A percentile compares a stretch with the other conserved stretches of the same genome.
phyloP scores from a whole-genome alignment of 805 yeast species.

The Starmerella vaccinii region DNA sequence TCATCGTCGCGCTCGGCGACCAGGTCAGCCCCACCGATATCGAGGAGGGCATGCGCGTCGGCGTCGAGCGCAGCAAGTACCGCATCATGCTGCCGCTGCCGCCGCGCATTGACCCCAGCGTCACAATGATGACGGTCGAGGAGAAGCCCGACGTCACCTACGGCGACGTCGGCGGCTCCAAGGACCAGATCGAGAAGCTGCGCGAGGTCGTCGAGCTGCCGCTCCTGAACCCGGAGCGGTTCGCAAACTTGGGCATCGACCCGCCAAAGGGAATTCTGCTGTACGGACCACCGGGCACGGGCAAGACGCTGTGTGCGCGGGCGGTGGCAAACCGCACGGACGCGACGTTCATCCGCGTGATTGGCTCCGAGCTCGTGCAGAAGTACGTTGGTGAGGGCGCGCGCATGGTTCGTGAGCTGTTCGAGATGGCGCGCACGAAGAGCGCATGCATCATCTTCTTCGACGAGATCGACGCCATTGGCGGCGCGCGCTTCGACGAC shows the following conservation, averaged over 20 bases:
- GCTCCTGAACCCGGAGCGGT: conserved; percentile 86
- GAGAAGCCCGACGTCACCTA: conserved; percentile 99
- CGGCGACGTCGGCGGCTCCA: conserved; percentile 97
- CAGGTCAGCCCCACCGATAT: conserved; percentile 97
- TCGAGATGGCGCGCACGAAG: conserved; percentile 98
- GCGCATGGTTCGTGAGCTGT: conserved; percentile 95
- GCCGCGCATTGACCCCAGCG: conserved; percentile 94
- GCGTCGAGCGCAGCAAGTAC: conserved; percentile 94
- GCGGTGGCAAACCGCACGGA: conserved; percentile 99
- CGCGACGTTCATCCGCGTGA: conserved; percentile 95
- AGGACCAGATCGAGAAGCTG: conserved; percentile 93
- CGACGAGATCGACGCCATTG: conserved; percentile 98
- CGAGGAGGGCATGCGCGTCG: conserved; percentile 99
- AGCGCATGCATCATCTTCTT: conserved; percentile 96
- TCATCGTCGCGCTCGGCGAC: conserved; percentile 93
- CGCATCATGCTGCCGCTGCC: conserved; percentile 96
- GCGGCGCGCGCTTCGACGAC: conserved; percentile 99
- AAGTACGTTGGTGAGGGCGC: conserved; percentile 99
- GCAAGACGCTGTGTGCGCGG: conserved; percentile 95
- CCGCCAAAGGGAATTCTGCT: conserved; percentile 97
- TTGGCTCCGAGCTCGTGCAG: conserved; percentile 96
- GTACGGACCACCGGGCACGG: conserved; percentile 99
- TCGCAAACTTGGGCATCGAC: conserved; percentile 92
- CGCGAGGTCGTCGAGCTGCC: conserved; percentile 96
- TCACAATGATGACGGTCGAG: conserved; percentile 99